Evolutionary conservation across 495 filamentous ascomycete species (phyloP).

Genomic region (Pseudevernia furfuracea): DNA sequence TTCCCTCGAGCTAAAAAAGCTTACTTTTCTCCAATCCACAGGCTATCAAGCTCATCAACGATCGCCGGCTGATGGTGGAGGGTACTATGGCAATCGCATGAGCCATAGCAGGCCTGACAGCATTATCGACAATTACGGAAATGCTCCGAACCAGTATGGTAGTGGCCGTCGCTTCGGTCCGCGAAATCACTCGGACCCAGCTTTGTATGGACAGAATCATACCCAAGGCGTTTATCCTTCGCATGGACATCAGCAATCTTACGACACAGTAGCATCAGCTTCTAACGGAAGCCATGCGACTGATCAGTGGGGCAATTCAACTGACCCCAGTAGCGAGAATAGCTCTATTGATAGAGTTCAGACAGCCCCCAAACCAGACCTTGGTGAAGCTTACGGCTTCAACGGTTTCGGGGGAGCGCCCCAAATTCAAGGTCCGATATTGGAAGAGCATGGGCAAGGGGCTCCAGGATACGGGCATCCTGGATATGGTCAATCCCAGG

Average conservation of each 20-base stretch:
- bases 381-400: constrained; percentile 49
- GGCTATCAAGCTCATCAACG: constrained; percentile 21
- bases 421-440: constrained; percentile 32
- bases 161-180: constrained; percentile 39
- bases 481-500: constrained; percentile 23
- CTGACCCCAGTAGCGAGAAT: constrained; percentile 85
- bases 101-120: constrained; percentile 49
- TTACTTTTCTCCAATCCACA: neutral
- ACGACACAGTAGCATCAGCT: constrained; percentile 72
- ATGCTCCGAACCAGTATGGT: constrained; percentile 37
- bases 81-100: constrained; percentile 39
- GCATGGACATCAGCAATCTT: constrained; percentile 64
- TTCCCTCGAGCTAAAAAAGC: constrained; percentile 7
- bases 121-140: constrained; percentile 43
- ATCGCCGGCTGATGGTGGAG: constrained; percentile 9
- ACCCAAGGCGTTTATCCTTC: constrained; percentile 51
- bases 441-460: constrained; percentile 33
- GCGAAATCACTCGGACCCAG: constrained; percentile 45
- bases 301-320: constrained; percentile 70
- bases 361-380: constrained; percentile 48
- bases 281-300: constrained; percentile 60
- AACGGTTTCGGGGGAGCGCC: constrained; percentile 43
- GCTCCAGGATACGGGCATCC: constrained; percentile 24
- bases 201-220: constrained; percentile 34
- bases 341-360: constrained; percentile 73